phyloP scores from a whole-genome alignment of 139 green algal genomes.

The Pleodorina starrii region DNA sequence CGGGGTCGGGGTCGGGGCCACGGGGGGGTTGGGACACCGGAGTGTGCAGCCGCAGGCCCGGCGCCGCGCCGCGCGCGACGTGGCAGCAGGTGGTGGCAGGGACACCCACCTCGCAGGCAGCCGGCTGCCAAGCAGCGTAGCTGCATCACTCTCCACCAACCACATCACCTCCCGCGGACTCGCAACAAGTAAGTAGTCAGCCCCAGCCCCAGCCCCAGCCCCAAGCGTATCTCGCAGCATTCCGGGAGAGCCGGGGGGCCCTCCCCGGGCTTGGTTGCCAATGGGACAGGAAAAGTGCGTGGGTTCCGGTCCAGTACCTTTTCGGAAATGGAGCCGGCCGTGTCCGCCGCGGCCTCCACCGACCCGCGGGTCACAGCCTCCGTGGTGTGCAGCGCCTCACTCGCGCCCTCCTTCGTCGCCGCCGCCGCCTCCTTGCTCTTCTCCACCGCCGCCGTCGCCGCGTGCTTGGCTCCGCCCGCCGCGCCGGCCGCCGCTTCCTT shows the following conservation, averaged over 20 bases:
- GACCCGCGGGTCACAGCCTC: conserved; percentile 9
- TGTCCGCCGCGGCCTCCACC: conserved; percentile 7
- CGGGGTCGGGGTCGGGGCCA: too few relatives aligned
- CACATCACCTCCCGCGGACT: not conserved
- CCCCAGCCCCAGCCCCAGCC: too few relatives aligned
- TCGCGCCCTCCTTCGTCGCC: not conserved
- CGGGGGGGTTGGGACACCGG: not conserved
- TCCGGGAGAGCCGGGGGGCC: too few relatives aligned
- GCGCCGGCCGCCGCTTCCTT: not conserved
- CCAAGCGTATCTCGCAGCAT: too few relatives aligned
- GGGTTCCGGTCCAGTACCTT: not conserved
- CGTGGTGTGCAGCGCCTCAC: not conserved
- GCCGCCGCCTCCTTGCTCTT: not conserved
- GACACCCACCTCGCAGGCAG: not conserved
- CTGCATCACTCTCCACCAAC: not conserved
- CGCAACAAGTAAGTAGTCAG: not conserved
- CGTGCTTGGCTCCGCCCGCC: not conserved
- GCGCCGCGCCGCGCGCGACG: not conserved
- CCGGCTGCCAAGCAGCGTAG: not conserved
- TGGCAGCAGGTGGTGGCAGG: not conserved
- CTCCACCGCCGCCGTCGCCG: not conserved
- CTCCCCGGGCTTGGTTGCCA: not conserved
- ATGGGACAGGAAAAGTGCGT: not conserved
- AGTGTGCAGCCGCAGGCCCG: not conserved
- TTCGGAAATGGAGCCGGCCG: not conserved